phyloP scores from a whole-genome alignment of 495 filamentous ascomycete species.

The Tetracladium marchalianum region DNA sequence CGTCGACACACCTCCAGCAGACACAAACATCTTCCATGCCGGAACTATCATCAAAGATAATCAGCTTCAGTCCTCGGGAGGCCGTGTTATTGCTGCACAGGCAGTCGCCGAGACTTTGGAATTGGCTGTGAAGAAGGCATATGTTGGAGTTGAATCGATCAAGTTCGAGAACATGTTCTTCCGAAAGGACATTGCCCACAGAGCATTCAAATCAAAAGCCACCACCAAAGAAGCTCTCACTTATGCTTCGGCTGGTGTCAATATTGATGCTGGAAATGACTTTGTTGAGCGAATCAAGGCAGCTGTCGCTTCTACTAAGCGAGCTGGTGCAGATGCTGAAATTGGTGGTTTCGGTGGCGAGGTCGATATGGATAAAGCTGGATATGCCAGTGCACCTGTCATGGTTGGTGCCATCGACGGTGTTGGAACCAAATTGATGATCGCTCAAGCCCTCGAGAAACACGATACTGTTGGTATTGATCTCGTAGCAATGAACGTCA shows the following conservation, averaged over 20 bases:
- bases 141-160: conserved; percentile 67
- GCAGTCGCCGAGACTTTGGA: conserved; percentile 66
- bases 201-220: conserved; percentile 33
- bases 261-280: conserved; percentile 82
- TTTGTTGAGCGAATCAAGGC: conserved; percentile 84
- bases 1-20: conserved; percentile 19
- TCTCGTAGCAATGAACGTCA: conserved; percentile 97
- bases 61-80: conserved; percentile 66
- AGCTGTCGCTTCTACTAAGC: conserved; percentile 66
- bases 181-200: conserved; percentile 86
- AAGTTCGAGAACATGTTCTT: conserved; percentile 87
- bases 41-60: conserved; percentile 61
- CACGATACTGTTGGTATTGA: conserved; percentile 93
- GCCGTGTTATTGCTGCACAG: conserved; percentile 83
- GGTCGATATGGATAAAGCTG: conserved; percentile 69
- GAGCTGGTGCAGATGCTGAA: conserved; percentile 76
- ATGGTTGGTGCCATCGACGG: conserved; percentile 90
- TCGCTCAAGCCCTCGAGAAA: conserved; percentile 78
- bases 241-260: conserved; percentile 88
- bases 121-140: conserved; percentile 75
- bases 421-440: conserved; percentile 92
- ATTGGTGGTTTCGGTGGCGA: conserved; percentile 94
- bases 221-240: conserved; percentile 52
- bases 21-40: conserved; percentile 81
- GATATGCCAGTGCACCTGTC: conserved; percentile 63